These are phyloP conservation scores for Zopfia rhizophila DNA, from an alignment of 2,329 filamentous ascomycete genomes.

Conservation along the genomic window DNA sequence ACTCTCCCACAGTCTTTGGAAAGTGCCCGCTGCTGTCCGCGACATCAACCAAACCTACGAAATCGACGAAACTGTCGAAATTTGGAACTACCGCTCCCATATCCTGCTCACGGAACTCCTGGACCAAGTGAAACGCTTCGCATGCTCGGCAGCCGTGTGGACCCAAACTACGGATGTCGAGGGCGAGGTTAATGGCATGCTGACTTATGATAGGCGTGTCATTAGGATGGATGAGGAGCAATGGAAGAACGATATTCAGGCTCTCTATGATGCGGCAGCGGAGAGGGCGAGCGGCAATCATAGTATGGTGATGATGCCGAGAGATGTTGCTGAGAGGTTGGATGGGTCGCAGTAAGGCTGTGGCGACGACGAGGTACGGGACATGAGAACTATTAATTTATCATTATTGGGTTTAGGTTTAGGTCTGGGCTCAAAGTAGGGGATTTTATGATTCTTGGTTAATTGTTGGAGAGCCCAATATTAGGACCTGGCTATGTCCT, in stretches of 20 bases:
- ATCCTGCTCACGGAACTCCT: slow-evolving; percentile 59
- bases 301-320: slow-evolving; percentile 11
- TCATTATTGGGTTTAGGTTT: no score
- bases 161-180: slow-evolving; percentile 81
- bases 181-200: slow-evolving; percentile 76
- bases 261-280: slow-evolving; percentile 64
- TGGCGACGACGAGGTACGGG: no score
- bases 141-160: slow-evolving; percentile 75
- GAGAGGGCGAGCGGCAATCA: slow-evolving; percentile 16
- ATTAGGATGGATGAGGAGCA: slow-evolving; percentile 66
- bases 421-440: no score
- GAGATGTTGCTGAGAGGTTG: neutral
- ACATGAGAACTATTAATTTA: no score
- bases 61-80: slow-evolving; percentile 65
- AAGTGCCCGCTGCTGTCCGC: slow-evolving; percentile 67
- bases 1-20: slow-evolving; percentile 67
- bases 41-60: slow-evolving; percentile 75
- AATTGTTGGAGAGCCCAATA: no score
- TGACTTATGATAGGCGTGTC: slow-evolving; percentile 74
- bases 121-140: slow-evolving; percentile 63
- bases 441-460: no score
- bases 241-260: slow-evolving; percentile 70
- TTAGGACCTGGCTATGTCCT: no score
- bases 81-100: slow-evolving; percentile 74
- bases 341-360: neutral